These are phyloP conservation scores for Amanita pseudoporphyria DNA, from an alignment of 768 basidiomycete species.

Conservation along the genomic window DNA sequence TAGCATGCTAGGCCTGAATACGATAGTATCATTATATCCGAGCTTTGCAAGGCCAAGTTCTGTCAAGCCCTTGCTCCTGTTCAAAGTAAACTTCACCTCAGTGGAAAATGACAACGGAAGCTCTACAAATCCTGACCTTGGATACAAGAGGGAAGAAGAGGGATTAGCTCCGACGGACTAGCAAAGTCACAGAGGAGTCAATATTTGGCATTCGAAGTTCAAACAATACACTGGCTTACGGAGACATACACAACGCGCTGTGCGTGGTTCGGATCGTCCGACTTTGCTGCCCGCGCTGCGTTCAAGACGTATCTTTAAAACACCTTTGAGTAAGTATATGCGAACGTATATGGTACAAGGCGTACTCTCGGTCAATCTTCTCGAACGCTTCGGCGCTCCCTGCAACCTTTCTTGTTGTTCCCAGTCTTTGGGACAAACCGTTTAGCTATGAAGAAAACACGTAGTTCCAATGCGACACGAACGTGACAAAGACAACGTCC, in stretches of 20 bases:
- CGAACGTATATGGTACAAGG: slow-evolving; percentile 5
- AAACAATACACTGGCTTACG: too few relatives aligned
- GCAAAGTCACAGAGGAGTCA: neutral
- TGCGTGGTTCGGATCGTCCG: slow-evolving; percentile 27
- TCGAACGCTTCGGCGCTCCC: slow-evolving; percentile 61
- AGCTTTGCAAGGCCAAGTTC: slow-evolving; percentile 57
- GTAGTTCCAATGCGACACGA: slow-evolving; percentile 15
- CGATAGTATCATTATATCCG: slow-evolving; percentile 61
- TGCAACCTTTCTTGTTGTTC: slow-evolving; percentile 51
- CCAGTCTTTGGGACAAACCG: slow-evolving; percentile 31
- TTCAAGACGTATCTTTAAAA: slow-evolving; percentile 53
- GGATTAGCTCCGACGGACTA: slow-evolving; percentile 43
- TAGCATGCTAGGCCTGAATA: slow-evolving; percentile 58
- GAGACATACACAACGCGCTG: slow-evolving; percentile 70
- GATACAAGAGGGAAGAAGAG: slow-evolving; percentile 41
- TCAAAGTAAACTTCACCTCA: neutral
- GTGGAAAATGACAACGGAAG: neutral
- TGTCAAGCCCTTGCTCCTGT: slow-evolving; percentile 67
- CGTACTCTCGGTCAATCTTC: slow-evolving; percentile 70
- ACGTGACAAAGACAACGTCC: slow-evolving; percentile 73
- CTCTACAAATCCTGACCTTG: slow-evolving; percentile 21
- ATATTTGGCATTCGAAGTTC: too few relatives aligned
- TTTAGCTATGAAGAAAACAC: neutral
- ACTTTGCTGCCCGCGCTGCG: slow-evolving; percentile 56
- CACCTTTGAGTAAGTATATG: neutral